These are phyloP conservation scores for Magnaporthiopsis incrustans DNA, from an alignment of 2,329 filamentous ascomycete species.

Conservation along the genomic window DNA sequence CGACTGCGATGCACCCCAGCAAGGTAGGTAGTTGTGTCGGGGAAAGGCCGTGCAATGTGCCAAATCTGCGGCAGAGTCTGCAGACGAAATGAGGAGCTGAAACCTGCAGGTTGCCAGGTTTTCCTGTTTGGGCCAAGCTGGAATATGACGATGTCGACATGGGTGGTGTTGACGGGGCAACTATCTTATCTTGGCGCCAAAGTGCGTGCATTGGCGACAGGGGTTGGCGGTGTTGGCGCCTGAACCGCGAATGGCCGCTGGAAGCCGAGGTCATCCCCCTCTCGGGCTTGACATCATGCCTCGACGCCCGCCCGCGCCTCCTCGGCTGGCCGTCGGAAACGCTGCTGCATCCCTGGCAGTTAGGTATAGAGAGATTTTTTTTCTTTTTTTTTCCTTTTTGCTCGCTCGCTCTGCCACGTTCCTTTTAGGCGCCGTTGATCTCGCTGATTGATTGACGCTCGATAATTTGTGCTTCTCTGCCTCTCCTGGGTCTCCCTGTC, in stretches of 20 bases:
- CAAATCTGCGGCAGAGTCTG: neutral
- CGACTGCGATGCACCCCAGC: neutral
- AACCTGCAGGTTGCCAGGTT: constrained; percentile 1
- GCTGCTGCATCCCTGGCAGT: neutral
- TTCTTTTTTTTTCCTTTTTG: neutral
- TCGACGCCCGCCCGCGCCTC: neutral
- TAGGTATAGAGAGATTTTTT: neutral
- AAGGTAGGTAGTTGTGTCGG: neutral
- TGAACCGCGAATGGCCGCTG: constrained; percentile 8
- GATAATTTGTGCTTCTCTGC: neutral
- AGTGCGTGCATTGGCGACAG: constrained; percentile 1
- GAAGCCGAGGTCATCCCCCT: constrained; percentile 4
- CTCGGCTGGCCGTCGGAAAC: neutral
- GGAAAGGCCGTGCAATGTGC: neutral
- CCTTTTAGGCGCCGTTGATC: too few species aligned
- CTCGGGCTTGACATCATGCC: neutral
- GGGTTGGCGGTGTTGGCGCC: neutral
- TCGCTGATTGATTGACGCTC: neutral
- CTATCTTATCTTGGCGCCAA: constrained; percentile 24
- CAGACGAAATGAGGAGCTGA: neutral
- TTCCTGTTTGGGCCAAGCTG: constrained; percentile 9
- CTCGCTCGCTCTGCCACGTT: too few species aligned
- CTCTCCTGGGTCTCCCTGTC: neutral
- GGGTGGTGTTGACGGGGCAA: constrained; percentile 34
- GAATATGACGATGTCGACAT: constrained; percentile 16